These are phyloP conservation scores for Tardiomyces depauwii DNA, from an alignment of 1,139 yeast genomes.

Conservation along the genomic window DNA sequence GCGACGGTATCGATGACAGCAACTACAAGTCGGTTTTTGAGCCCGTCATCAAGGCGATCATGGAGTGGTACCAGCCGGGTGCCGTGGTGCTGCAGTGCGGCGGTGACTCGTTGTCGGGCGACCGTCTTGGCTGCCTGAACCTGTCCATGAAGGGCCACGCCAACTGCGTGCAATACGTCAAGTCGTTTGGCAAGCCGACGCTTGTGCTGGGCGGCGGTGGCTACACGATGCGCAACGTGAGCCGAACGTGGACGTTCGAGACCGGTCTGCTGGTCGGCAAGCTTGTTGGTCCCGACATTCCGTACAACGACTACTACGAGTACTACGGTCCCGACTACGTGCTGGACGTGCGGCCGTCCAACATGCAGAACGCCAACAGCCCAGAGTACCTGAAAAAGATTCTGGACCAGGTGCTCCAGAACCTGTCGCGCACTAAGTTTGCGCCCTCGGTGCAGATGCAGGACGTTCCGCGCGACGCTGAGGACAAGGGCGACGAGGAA, in stretches of 20 bases:
- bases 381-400: constrained; percentile 88
- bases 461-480: constrained; percentile 77
- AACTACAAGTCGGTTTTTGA: constrained; percentile 81
- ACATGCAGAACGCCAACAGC: constrained; percentile 93
- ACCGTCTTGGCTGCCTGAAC: constrained; percentile 85
- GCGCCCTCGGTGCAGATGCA: constrained; percentile 96
- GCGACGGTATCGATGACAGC: constrained; percentile 89
- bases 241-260: constrained; percentile 93
- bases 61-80: constrained; percentile 91
- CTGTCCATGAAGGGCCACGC: constrained; percentile 91
- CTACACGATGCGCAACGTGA: constrained; percentile 93
- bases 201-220: constrained; percentile 98
- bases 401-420: constrained; percentile 61
- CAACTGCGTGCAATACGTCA: constrained; percentile 83
- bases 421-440: constrained; percentile 78
- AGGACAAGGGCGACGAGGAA: constrained; percentile 45
- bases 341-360: constrained; percentile 80
- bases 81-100: constrained; percentile 80
- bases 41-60: constrained; percentile 67
- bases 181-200: constrained; percentile 78
- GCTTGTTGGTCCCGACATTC: constrained; percentile 68
- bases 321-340: constrained; percentile 91
- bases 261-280: constrained; percentile 81
- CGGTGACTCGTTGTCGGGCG: constrained; percentile 88
- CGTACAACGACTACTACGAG: constrained; percentile 93